phyloP scores from a whole-genome alignment of 1,284 basidiomycete genomes.

The Coniophora puteana region DNA sequence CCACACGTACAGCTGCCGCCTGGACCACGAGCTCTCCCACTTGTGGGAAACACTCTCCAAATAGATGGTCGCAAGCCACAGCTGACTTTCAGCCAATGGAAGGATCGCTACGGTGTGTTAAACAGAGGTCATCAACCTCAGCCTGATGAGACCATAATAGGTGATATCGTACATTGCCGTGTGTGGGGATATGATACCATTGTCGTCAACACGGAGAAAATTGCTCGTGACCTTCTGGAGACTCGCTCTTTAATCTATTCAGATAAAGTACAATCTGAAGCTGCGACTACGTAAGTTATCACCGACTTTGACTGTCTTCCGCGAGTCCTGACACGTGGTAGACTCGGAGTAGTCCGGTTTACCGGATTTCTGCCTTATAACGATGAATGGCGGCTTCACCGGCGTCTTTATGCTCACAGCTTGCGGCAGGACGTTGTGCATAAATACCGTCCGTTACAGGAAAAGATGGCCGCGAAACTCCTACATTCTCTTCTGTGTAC shows the following conservation, averaged over 20 bases:
- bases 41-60: constrained; percentile 13
- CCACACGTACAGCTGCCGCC: constrained; percentile 8
- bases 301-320: too few species aligned
- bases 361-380: constrained; percentile 29
- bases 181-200: constrained; percentile 23
- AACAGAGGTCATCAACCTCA: neutral
- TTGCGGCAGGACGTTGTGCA: constrained; percentile 18
- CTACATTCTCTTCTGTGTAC: constrained; percentile 17
- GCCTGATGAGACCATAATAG: constrained; percentile 10
- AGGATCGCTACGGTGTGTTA: constrained; percentile 23
- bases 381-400: constrained; percentile 24
- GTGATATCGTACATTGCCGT: constrained; percentile 22
- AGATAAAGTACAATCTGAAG: too few species aligned
- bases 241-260: constrained; percentile 29
- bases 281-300: too few species aligned
- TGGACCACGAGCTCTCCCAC: constrained; percentile 8
- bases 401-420: constrained; percentile 26
- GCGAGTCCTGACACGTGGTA: too few species aligned
- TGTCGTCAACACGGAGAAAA: constrained; percentile 28
- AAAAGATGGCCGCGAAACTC: constrained; percentile 19
- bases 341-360: too few species aligned
- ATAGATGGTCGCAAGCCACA: constrained; percentile 7
- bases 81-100: constrained; percentile 23
- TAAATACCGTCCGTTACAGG: constrained; percentile 18
- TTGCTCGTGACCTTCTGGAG: constrained; percentile 30